Evolutionary conservation across 2,329 filamentous ascomycete species (phyloP), one percentile per base, ranked within the genome.

Genomic region (Dactylonectria macrodidyma): DNA sequence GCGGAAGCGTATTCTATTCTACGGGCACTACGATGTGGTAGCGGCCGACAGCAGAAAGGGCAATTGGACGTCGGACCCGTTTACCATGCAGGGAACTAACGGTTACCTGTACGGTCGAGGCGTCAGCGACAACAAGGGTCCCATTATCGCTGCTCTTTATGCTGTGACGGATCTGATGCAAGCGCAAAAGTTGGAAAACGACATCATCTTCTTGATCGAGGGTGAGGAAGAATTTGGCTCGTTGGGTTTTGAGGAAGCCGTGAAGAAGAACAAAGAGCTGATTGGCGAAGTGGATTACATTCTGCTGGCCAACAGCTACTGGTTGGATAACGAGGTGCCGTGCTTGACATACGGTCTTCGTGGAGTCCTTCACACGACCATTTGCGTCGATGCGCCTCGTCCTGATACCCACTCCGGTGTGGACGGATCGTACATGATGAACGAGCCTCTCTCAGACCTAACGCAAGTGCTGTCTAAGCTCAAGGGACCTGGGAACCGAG

Each of bases 11-110:
- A 93, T 98, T 9, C 84, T 99, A 0, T 99, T 99, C 79, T 99
- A 99, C 77, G 96, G 97, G 0, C 96, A 99, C 79, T 99, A 99
- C 84, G 96, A 99, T 78, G 95, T 99, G 2, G 96, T 99, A 3
- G 89, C 95, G 1, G 96, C 96, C 0, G 94, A 97, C 72, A 91
- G 92, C 44, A 93, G 93, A 70, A 90, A 92, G 65, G 89, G 89
- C 44, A 95, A 94, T 73, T 99, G 96, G 96, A 87, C 89, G 46
- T 91, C 90, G 2, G 93, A 98, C 70, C 97, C 96, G 0, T 99
- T 98, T 78, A 87, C 91, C n/a, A 87, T 98, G 77, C 92, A 92
- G 58, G 96, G 96, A 4, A 90, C 94, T 63, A 95, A 97, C 75
- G 95, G 96, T 0, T 98, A 95, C 78, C 85, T 98, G 2, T 98